phyloP scores from a whole-genome alignment of 345 rosid species.

The Populus davidiana region DNA sequence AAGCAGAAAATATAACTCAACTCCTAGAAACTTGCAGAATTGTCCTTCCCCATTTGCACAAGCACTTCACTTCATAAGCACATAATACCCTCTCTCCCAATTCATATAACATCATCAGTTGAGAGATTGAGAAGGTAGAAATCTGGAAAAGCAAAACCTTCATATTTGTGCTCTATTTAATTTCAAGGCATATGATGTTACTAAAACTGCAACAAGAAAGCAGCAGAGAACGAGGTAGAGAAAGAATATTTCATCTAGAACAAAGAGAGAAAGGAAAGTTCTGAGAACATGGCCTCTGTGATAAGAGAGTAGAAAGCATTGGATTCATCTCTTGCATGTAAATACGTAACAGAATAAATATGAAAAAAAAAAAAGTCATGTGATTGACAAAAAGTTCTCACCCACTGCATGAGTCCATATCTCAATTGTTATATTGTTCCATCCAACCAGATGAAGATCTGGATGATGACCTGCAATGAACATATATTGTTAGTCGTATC shows the following conservation, averaged over 20 bases:
- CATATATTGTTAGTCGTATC: constrained; percentile 11
- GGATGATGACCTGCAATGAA: constrained; percentile 87
- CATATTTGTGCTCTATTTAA: not conserved
- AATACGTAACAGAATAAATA: not conserved
- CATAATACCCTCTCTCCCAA: not conserved
- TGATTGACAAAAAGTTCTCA: constrained; percentile 26
- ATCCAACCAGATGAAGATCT: constrained; percentile 93
- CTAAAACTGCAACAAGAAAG: not conserved
- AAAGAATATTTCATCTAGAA: not conserved
- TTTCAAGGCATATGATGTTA: not conserved
- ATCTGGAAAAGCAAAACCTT: not conserved
- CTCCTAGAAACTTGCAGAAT: not conserved
- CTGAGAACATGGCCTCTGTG: not conserved
- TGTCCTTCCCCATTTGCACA: not conserved
- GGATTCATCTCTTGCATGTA: not conserved
- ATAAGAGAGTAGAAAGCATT: not conserved
- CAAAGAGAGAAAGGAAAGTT: not conserved
- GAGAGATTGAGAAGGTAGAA: not conserved
- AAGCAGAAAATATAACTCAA: not conserved
- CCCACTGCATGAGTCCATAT: constrained; percentile 96
- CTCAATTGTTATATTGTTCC: constrained; percentile 90
- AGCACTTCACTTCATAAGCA: not conserved
- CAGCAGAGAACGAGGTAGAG: too few species aligned
- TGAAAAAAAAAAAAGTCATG: not conserved
- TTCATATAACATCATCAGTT: not conserved